phyloP scores from a whole-genome alignment of 2,329 filamentous ascomycete genomes.

The Fusarium pseudoanthophilum region DNA sequence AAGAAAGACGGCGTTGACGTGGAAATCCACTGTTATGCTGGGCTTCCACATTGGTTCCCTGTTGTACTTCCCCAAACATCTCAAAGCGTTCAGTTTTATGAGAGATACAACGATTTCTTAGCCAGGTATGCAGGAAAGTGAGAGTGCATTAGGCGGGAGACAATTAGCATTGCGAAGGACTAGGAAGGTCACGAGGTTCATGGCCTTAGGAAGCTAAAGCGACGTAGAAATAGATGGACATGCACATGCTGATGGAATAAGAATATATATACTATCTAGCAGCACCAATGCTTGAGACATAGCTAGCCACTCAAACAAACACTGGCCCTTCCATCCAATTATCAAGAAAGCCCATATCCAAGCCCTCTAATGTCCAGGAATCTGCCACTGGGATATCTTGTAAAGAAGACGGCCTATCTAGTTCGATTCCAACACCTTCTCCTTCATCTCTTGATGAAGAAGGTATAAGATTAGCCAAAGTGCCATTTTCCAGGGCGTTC shows the following conservation, averaged over 20 bases:
- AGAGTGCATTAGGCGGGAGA: neutral
- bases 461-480: neutral
- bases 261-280: neutral
- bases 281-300: neutral
- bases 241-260: neutral
- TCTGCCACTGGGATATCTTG: neutral
- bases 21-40: conserved; percentile 31
- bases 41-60: conserved; percentile 40
- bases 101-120: conserved; percentile 18
- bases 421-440: neutral
- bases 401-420: neutral
- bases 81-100: conserved; percentile 9
- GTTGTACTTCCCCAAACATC: neutral
- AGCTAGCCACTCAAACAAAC: neutral
- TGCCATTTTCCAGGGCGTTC: neutral
- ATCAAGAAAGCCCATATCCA: conserved; percentile 21
- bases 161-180: too few species aligned
- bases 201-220: neutral
- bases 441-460: neutral
- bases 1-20: conserved; percentile 19
- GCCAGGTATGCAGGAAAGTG: neutral
- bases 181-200: neutral
- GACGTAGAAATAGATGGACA: neutral
- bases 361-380: conserved; percentile 1
- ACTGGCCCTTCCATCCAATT: neutral